These are phyloP conservation scores for Macrolepiota fuliginosa DNA, from an alignment of 768 basidiomycete genomes.

Conservation along the genomic window DNA sequence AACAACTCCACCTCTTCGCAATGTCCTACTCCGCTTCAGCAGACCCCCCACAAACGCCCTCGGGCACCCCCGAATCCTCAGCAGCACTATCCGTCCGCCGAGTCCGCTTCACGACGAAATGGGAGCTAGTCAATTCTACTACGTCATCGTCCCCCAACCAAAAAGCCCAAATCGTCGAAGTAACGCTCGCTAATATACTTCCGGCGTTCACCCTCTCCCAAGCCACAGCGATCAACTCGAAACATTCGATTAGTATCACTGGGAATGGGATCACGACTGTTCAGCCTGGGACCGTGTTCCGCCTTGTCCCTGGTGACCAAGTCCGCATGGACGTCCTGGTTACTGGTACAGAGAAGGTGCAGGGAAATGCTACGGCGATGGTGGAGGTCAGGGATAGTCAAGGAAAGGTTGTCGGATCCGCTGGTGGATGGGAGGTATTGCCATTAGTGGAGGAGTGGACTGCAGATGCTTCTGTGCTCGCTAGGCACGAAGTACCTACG, in stretches of 20 bases:
- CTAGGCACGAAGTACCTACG: conserved; percentile 48
- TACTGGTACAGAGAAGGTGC: conserved; percentile 24
- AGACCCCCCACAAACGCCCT: background rate
- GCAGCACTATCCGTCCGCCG: conserved; percentile 38
- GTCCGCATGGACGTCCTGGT: conserved; percentile 47
- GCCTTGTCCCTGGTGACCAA: conserved; percentile 52
- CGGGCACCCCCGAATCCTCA: conserved; percentile 2
- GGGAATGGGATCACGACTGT: conserved; percentile 43
- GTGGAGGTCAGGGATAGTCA: conserved; percentile 30
- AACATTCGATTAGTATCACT: conserved; percentile 32
- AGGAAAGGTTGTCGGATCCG: conserved; percentile 33
- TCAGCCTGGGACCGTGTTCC: conserved; percentile 35
- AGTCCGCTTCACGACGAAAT: conserved; percentile 44
- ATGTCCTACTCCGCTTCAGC: conserved; percentile 37
- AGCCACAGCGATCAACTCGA: conserved; percentile 28
- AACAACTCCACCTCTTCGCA: conserved; percentile 45
- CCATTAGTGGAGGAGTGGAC: conserved; percentile 41
- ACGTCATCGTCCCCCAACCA: background rate
- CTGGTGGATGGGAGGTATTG: conserved; percentile 34
- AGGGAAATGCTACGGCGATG: conserved; percentile 23
- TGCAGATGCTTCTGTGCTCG: conserved; percentile 31
- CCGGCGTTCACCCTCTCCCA: conserved; percentile 28
- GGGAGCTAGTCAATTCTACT: conserved; percentile 33
- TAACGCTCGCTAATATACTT: conserved; percentile 51
- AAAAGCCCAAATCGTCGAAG: conserved; percentile 46